Percentiles rank a stretch among this genome's conserved stretches.
These are phyloP conservation scores for Pythium sukuiense DNA, from an alignment of 352 stramenopile species.

Conservation along the genomic window DNA sequence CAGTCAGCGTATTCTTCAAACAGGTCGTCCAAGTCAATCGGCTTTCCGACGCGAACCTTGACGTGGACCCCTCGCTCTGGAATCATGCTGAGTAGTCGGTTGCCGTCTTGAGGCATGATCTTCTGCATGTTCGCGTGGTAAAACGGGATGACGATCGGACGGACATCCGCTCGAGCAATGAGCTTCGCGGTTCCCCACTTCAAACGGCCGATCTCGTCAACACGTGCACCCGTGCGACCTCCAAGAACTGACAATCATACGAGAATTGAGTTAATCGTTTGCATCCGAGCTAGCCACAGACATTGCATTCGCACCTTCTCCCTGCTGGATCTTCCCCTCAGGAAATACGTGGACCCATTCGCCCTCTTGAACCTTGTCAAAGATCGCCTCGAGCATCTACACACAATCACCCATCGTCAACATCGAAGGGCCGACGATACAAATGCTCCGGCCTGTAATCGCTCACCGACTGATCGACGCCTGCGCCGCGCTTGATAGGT, in stretches of 20 bases:
- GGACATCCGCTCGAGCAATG: slow-evolving; percentile 69
- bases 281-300: no score
- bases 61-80: slow-evolving; percentile 52
- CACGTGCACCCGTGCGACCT: slow-evolving; percentile 54
- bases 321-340: slow-evolving; percentile 83
- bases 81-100: slow-evolving; percentile 69
- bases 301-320: slow-evolving; percentile 46
- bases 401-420: neutral
- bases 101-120: slow-evolving; percentile 85
- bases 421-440: neutral
- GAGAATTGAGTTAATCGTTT: neutral
- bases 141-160: slow-evolving; percentile 78
- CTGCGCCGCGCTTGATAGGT: slow-evolving; percentile 67
- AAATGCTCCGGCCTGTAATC: neutral
- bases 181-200: slow-evolving; percentile 90
- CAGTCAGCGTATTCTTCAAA: slow-evolving; percentile 58
- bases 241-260: slow-evolving; percentile 46
- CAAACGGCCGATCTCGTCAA: slow-evolving; percentile 71
- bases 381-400: slow-evolving; percentile 75
- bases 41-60: slow-evolving; percentile 65
- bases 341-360: slow-evolving; percentile 89
- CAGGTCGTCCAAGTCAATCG: slow-evolving; percentile 82
- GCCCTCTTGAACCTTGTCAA: slow-evolving; percentile 75
- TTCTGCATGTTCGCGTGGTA: slow-evolving; percentile 89
- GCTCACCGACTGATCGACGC: slow-evolving; percentile 64